Evolutionary conservation across 495 filamentous ascomycete genomes (phyloP).

Genomic region (Staphylotrichum longicolle): DNA sequence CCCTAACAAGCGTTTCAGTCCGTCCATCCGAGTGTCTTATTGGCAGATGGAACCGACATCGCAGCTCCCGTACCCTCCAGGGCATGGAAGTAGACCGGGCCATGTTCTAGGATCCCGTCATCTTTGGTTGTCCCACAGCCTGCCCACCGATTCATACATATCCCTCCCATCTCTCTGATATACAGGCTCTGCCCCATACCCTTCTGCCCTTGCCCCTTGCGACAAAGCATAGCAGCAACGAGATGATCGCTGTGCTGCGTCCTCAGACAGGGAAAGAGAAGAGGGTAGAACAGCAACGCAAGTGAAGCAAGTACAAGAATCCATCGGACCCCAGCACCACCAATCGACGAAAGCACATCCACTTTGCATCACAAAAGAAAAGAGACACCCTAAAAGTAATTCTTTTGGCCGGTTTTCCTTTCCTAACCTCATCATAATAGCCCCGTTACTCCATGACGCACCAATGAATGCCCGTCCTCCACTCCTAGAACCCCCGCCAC

Average conservation of each 20-base stretch:
- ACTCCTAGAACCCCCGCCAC: constrained; percentile 11
- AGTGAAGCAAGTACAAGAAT: not conserved
- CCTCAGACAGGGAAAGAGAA: not conserved
- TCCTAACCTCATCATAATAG: constrained; percentile 25
- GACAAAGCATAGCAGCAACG: too few species aligned
- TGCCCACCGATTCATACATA: not conserved
- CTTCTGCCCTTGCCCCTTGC: too few species aligned
- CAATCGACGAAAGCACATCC: not conserved
- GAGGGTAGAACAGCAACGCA: not conserved
- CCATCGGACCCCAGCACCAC: not conserved
- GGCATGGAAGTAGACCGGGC: too few species aligned
- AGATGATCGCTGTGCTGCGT: too few species aligned
- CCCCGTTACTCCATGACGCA: constrained; percentile 29
- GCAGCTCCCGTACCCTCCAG: too few species aligned
- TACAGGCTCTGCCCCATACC: not conserved
- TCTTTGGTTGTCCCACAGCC: too few species aligned
- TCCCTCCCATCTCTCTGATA: not conserved
- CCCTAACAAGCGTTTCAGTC: not conserved
- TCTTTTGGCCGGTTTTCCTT: constrained; percentile 22
- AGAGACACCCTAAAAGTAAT: constrained; percentile 19
- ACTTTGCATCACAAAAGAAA: constrained; percentile 14
- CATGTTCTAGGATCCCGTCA: too few species aligned
- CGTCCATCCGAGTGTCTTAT: not conserved
- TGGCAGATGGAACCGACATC: too few species aligned
- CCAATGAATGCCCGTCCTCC: constrained; percentile 23